Percentiles rank a stretch among this genome's conserved stretches.
Evolutionary conservation across 2,329 filamentous ascomycete species (phyloP).

Genomic region (Clarireedia homoeocarpa): DNA sequence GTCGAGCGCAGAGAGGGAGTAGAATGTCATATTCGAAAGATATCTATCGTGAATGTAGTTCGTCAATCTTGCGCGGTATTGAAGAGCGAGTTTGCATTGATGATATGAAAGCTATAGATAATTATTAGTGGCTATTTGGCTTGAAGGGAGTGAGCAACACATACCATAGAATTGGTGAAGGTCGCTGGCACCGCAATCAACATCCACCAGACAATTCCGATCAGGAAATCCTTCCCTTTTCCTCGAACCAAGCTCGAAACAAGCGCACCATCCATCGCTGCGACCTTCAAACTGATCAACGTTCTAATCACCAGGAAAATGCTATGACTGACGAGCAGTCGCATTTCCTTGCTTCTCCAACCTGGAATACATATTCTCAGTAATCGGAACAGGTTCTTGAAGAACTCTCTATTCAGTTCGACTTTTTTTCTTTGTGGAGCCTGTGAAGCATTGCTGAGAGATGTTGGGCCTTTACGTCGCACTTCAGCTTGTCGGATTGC

Average conservation of each 20-base stretch:
- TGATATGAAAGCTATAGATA: conserved; percentile 75
- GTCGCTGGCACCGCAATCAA: conserved; percentile 89
- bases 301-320: conserved; percentile 88
- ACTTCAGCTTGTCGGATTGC: conserved; percentile 58
- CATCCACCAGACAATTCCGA: conserved; percentile 97
- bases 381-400: conserved; percentile 58
- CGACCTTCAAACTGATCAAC: conserved; percentile 89
- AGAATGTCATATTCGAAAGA: conserved; percentile 95
- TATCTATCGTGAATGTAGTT: conserved; percentile 93
- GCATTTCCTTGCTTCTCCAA: conserved; percentile 80
- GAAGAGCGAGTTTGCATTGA: conserved; percentile 86
- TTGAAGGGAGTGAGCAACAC: conserved; percentile 21
- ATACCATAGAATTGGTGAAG: conserved; percentile 97
- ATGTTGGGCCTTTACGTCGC: conserved; percentile 45
- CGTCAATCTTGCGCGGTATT: conserved; percentile 90
- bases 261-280: conserved; percentile 87
- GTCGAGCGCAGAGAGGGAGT: conserved; percentile 88
- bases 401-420: conserved; percentile 84
- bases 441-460: conserved; percentile 27
- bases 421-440: conserved; percentile 62
- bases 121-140: conserved; percentile 9
- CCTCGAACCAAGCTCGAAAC: conserved; percentile 90
- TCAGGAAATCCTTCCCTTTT: conserved; percentile 81
- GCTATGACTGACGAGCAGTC: conserved; percentile 82
- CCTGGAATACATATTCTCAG: conserved; percentile 84